Percentiles rank a stretch among this genome's conserved stretches.
phyloP scores from a whole-genome alignment of 768 basidiomycete species.

The Suillus hirtellus region DNA sequence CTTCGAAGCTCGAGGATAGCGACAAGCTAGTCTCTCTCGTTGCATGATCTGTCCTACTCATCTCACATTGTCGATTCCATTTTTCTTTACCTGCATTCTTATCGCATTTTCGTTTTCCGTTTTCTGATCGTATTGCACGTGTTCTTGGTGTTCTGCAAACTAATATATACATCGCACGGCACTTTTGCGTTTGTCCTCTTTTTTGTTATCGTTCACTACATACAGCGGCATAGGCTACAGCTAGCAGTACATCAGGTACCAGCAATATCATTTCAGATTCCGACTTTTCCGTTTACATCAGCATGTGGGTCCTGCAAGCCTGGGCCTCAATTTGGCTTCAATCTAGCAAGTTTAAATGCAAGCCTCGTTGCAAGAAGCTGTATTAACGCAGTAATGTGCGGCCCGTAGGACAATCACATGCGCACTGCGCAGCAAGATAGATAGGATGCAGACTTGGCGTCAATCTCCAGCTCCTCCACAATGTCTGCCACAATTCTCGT shows the following conservation, averaged over 20 bases:
- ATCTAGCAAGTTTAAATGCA: neutral
- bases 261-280: slow-evolving; percentile 12
- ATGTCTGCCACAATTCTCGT: neutral
- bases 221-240: slow-evolving; percentile 14
- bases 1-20: slow-evolving; percentile 59
- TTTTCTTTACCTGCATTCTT: slow-evolving; percentile 4
- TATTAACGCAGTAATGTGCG: neutral
- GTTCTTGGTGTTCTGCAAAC: slow-evolving; percentile 29
- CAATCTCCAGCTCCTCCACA: slow-evolving; percentile 43
- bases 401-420: neutral
- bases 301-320: too few species aligned
- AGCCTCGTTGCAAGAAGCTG: neutral
- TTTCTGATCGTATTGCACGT: slow-evolving; percentile 16
- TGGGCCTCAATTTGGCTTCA: too few species aligned
- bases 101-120: slow-evolving; percentile 9
- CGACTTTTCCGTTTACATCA: slow-evolving; percentile 27
- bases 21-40: slow-evolving; percentile 61
- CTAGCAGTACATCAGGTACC: slow-evolving; percentile 14
- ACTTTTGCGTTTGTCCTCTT: slow-evolving; percentile 7
- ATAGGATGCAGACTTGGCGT: slow-evolving; percentile 33
- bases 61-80: slow-evolving; percentile 11
- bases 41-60: neutral
- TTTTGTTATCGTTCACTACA: slow-evolving; percentile 23
- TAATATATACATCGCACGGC: slow-evolving; percentile 33
- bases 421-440: slow-evolving; percentile 8